Evolutionary conservation across 306 rosid genomes (phyloP), one percentile per base, ranked within the genome.

Genomic region (Delonix regia): DNA sequence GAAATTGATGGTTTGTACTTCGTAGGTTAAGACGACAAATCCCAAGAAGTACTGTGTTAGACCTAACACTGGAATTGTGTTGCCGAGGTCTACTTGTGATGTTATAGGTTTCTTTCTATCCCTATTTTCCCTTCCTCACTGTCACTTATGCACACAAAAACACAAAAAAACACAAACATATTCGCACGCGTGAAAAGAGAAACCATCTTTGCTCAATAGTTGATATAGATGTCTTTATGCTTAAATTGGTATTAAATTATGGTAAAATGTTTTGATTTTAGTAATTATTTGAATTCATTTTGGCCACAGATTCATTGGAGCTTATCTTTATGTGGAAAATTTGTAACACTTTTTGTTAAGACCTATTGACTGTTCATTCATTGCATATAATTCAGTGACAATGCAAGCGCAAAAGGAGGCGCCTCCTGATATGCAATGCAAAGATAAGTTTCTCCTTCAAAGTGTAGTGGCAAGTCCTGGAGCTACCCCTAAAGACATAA

Each of bases 41-140:
- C 98, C 98, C 3, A 93, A 90, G 87, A 93, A 93, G 86, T 93
- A 93, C 56, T 93, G 98, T 87, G 98, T 93, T 82, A 89, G 97
- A 88, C 98, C 98, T 78, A 93, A 93, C 86, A 91, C 94, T 76
- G 98, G 98, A 74, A 79, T 93, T 84, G 97, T 93, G 71, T 60
- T 84, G 83, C 98, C 98, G 55, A 86, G 92, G 91, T 85, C 98
- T 77, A 86, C 97, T 53, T 93, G 92, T 82, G 97, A 89, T 80
- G 78, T 93, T 69, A 85, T 75, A 80, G 98, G 98, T 93, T 27
- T 74, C 68, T 84, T 67, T 84, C 69, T 66, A 66, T 72, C 38
- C 66, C 80, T 59, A 19, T 65, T 55, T 78, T 62, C 6, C 22
- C 30, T 48, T 49, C 10, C 24, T 68, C 22, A 24, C 52, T 63